Evolutionary conservation across 768 basidiomycete species (phyloP).

Genomic region (Albatrellus ellisii): DNA sequence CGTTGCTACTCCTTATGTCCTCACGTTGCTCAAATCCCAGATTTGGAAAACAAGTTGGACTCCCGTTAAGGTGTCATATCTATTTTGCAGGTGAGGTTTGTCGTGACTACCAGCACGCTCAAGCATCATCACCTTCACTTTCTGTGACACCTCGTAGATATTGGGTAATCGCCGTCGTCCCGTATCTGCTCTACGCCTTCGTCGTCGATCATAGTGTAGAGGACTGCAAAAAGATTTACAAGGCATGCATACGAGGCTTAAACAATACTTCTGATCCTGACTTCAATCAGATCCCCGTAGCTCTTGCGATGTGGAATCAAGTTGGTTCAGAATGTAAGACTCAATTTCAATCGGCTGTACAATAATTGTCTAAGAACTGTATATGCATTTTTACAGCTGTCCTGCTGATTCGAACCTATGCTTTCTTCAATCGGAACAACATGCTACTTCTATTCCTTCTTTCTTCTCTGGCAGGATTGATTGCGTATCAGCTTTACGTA

Average conservation of each 20-base stretch:
- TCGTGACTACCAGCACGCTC: constrained; percentile 9
- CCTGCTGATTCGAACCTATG: constrained; percentile 73
- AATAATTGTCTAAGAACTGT: not conserved
- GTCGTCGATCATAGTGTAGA: constrained; percentile 52
- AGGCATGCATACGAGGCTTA: constrained; percentile 28
- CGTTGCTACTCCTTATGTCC: constrained; percentile 8
- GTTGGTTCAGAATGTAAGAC: constrained; percentile 62
- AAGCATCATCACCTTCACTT: not conserved
- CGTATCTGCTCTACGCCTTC: constrained; percentile 68
- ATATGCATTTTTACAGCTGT: constrained; percentile 32
- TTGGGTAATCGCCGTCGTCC: constrained; percentile 73
- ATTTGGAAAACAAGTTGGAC: constrained; percentile 80
- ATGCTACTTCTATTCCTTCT: constrained; percentile 54
- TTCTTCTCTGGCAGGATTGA: constrained; percentile 54
- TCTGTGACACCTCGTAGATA: constrained; percentile 31
- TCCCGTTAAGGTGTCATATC: constrained; percentile 70
- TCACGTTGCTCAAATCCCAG: constrained; percentile 22
- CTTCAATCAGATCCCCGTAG: constrained; percentile 51
- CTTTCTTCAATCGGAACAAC: constrained; percentile 71
- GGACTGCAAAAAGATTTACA: constrained; percentile 59
- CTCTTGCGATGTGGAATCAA: constrained; percentile 81
- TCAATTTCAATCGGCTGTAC: not conserved
- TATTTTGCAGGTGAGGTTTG: constrained; percentile 77
- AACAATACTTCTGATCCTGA: not conserved
- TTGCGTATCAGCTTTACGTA: constrained; percentile 74